Percentiles rank a stretch among this genome's conserved stretches.
Conservation (phyloP, 371 early-diverging fungal species). For the Mucor lusitanicus region DNA sequence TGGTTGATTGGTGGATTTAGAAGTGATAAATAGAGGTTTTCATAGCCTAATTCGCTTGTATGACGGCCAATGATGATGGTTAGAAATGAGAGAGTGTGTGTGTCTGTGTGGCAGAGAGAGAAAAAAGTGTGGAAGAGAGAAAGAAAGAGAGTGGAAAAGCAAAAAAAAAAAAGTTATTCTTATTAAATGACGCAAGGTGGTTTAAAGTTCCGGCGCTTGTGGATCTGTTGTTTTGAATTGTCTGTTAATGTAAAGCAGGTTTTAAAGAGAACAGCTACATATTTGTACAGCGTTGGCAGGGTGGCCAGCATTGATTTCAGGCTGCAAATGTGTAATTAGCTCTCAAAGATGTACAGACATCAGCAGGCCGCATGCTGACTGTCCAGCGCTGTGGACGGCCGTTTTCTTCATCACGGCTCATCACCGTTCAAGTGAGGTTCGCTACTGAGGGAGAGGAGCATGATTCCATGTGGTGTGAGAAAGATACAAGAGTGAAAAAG, state of each 20-base stretch:
- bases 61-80: neutral
- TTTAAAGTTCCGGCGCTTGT: neutral
- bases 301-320: neutral
- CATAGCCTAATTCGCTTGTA: neutral
- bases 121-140: neutral
- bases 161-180: neutral
- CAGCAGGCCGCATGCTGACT: too few relatives aligned
- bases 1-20: neutral
- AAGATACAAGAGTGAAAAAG: neutral
- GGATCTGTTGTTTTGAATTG: neutral
- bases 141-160: neutral
- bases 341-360: too few relatives aligned
- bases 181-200: neutral
- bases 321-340: neutral
- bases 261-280: neutral
- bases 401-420: neutral
- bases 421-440: neutral
- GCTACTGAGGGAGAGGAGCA: neutral
- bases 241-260: neutral
- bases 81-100: neutral
- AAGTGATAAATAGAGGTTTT: neutral
- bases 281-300: neutral
- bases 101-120: too few relatives aligned
- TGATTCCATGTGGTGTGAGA: neutral
- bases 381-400: too few relatives aligned